These are phyloP conservation scores for Boletus reticuloceps DNA, from an alignment of 768 basidiomycete genomes.

Conservation along the genomic window DNA sequence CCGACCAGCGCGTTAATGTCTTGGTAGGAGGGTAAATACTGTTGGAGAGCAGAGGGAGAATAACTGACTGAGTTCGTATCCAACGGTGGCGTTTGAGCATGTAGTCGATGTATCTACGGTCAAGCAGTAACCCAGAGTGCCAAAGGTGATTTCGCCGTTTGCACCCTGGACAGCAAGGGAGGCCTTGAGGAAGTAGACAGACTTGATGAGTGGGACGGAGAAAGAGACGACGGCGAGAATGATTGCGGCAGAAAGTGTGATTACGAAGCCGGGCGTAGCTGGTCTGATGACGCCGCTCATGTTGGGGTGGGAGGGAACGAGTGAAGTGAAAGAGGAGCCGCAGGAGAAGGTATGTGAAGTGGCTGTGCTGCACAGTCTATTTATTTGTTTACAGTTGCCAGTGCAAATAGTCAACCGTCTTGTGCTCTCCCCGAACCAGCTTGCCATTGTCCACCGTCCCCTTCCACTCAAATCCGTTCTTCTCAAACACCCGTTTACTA, in stretches of 20 bases:
- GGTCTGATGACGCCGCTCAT: slow-evolving; percentile 72
- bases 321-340: background rate
- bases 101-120: slow-evolving; percentile 52
- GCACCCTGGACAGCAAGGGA: slow-evolving; percentile 44
- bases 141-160: slow-evolving; percentile 73
- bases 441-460: slow-evolving; percentile 39
- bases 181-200: slow-evolving; percentile 86
- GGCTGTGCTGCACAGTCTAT: slow-evolving; percentile 14
- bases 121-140: slow-evolving; percentile 87
- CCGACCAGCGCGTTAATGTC: slow-evolving; percentile 84
- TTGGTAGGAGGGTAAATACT: slow-evolving; percentile 30
- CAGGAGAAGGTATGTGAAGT: background rate
- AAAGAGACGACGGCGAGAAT: slow-evolving; percentile 87
- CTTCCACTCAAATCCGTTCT: slow-evolving; percentile 53
- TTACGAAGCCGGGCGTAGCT: slow-evolving; percentile 86
- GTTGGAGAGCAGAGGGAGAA: background rate
- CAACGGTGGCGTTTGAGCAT: slow-evolving; percentile 80
- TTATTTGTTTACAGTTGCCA: slow-evolving; percentile 19
- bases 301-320: background rate
- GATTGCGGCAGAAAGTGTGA: slow-evolving; percentile 74
- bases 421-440: slow-evolving; percentile 36
- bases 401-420: slow-evolving; percentile 36
- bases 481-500: slow-evolving; percentile 64
- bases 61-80: slow-evolving; percentile 81
- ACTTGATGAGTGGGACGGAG: slow-evolving; percentile 86